Conservation (phyloP, 2,329 filamentous ascomycete genomes). For the Botrytis elliptica region DNA sequence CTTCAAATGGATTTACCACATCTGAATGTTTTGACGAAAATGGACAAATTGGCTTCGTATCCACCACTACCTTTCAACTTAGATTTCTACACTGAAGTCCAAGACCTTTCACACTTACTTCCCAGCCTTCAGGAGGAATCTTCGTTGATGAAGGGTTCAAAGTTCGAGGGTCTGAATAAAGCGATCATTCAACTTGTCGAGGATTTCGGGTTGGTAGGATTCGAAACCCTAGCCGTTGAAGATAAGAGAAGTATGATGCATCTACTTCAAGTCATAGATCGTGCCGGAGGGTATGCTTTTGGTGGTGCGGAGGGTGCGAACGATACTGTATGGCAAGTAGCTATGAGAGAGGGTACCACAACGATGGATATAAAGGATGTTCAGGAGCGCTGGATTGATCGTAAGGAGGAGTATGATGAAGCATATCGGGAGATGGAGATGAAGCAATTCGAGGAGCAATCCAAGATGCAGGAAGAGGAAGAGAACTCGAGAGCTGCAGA, state of each 20-base stretch:
- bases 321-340: conserved; percentile 95
- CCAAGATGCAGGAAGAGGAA: conserved; percentile 49
- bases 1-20: conserved; percentile 97
- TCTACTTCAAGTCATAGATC: conserved; percentile 82
- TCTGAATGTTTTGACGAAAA: conserved; percentile 94
- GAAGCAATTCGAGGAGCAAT: conserved; percentile 73
- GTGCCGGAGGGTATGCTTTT: conserved; percentile 91
- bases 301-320: conserved; percentile 88
- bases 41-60: conserved; percentile 88
- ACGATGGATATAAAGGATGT: conserved; percentile 83
- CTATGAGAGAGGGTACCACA: conserved; percentile 75
- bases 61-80: conserved; percentile 89
- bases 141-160: conserved; percentile 64
- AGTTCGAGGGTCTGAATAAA: conserved; percentile 81
- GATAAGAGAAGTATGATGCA: conserved; percentile 98
- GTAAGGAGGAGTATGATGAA: conserved; percentile 83
- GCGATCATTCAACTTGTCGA: conserved; percentile 86
- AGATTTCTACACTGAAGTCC: conserved; percentile 96
- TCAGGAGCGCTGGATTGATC: conserved; percentile 93
- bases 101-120: conserved; percentile 82
- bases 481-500: conserved; percentile 38
- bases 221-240: conserved; percentile 92
- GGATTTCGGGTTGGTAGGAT: conserved; percentile 84
- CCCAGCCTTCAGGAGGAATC: conserved; percentile 79
- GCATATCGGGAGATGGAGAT: conserved; percentile 54